Conservation (phyloP, 2,329 filamentous ascomycete species). For the Penicillium sp. region DNA sequence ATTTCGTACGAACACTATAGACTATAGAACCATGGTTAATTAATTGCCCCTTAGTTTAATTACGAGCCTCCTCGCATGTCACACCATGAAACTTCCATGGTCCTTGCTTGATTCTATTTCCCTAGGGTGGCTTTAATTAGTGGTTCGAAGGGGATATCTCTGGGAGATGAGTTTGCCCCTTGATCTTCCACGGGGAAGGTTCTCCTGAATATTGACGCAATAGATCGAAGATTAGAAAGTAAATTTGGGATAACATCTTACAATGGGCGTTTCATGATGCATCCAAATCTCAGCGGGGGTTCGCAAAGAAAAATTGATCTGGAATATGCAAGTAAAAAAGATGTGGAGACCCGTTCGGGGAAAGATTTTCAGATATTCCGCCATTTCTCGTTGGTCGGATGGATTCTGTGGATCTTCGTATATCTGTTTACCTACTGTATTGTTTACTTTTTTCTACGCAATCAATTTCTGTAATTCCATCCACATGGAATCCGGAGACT, state of each 20-base stretch:
- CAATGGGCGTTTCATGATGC: conserved; percentile 19
- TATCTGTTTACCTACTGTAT: background rate
- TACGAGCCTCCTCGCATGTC: conserved; percentile 27
- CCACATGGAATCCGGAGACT: background rate
- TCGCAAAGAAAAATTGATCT: conserved; percentile 7
- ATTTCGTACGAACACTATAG: background rate
- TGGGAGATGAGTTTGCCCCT: conserved; percentile 7
- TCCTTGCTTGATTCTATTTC: conserved; percentile 38
- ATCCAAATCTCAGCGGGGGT: conserved; percentile 11
- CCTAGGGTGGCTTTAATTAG: conserved; percentile 11
- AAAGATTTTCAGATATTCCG: background rate
- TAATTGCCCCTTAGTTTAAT: background rate
- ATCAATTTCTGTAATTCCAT: background rate
- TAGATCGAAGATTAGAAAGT: conserved; percentile 1
- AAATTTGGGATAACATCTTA: background rate
- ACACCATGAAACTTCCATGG: conserved; percentile 12
- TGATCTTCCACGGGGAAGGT: conserved; percentile 14
- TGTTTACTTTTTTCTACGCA: background rate
- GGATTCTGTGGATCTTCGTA: background rate
- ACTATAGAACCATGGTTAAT: background rate
- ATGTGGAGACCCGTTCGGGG: background rate
- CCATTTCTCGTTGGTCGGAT: background rate
- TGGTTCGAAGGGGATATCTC: conserved; percentile 19
- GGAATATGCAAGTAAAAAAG: conserved; percentile 15
- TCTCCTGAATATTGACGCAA: conserved; percentile 24